These are phyloP conservation scores for Fusarium sp. DNA, from an alignment of 2,329 filamentous ascomycete genomes.

Conservation along the genomic window DNA sequence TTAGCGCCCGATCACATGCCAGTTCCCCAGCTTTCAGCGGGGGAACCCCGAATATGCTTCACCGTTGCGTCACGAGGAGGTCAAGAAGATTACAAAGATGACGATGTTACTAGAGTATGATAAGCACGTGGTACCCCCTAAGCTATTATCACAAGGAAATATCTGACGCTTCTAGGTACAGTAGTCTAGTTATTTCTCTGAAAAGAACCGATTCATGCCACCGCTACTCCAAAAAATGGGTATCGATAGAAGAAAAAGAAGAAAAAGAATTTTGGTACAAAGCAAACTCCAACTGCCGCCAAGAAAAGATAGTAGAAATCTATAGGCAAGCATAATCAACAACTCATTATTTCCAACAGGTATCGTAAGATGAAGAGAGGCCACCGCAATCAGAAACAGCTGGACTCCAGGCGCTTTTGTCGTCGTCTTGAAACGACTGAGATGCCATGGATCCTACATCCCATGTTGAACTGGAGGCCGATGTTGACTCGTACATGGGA, in stretches of 20 bases:
- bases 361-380: constrained; percentile 26
- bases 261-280: constrained; percentile 7
- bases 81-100: constrained; percentile 29
- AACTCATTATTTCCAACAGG: constrained; percentile 26
- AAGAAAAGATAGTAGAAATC: neutral
- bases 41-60: constrained; percentile 24
- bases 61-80: constrained; percentile 43
- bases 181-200: neutral
- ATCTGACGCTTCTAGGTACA: neutral
- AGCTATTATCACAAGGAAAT: constrained; percentile 41
- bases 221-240: constrained; percentile 12
- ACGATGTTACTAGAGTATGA: constrained; percentile 11
- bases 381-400: constrained; percentile 27
- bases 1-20: constrained; percentile 51
- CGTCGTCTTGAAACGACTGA: constrained; percentile 36
- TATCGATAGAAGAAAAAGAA: constrained; percentile 11
- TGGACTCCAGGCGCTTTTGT: constrained; percentile 28
- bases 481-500: constrained; percentile 31
- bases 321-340: neutral
- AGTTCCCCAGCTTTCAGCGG: constrained; percentile 49
- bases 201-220: constrained; percentile 21
- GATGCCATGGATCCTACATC: constrained; percentile 28
- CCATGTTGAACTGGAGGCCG: constrained; percentile 35
- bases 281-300: constrained; percentile 3
- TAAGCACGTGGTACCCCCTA: constrained; percentile 31